A percentile compares a stretch with the other conserved stretches of the same genome.
phyloP scores from a whole-genome alignment of 23 red algal genomes.

The Gracilaria gracilis region DNA sequence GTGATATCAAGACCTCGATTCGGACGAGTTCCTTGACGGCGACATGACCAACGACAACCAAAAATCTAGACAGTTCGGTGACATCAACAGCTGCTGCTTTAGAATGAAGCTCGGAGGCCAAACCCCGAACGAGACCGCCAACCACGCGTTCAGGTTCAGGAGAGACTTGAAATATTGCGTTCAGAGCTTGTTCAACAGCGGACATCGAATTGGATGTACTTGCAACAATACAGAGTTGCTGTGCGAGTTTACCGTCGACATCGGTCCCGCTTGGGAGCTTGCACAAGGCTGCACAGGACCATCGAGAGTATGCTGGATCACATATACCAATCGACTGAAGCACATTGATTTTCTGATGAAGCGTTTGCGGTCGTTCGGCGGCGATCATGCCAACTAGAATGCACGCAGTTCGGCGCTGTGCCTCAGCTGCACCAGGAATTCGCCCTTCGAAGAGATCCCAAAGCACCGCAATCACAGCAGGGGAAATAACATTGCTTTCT shows the following conservation, averaged over 20 bases:
- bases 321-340: slow-evolving; percentile 44
- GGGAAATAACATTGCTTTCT: slow-evolving; percentile 37
- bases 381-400: slow-evolving; percentile 69
- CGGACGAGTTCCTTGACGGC: slow-evolving; percentile 71
- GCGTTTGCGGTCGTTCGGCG: slow-evolving; percentile 34
- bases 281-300: slow-evolving; percentile 65
- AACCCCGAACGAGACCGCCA: slow-evolving; percentile 29
- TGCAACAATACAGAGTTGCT: slow-evolving; percentile 33
- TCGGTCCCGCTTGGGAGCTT: slow-evolving; percentile 28
- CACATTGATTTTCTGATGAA: slow-evolving; percentile 35
- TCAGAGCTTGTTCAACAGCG: slow-evolving; percentile 54
- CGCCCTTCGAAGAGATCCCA: slow-evolving; percentile 83
- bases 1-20: slow-evolving; percentile 42
- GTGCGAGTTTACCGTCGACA: slow-evolving; percentile 25
- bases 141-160: slow-evolving; percentile 34
- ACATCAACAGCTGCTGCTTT: slow-evolving; percentile 6
- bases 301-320: slow-evolving; percentile 48
- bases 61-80: slow-evolving; percentile 54
- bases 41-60: slow-evolving; percentile 68
- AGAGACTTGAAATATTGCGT: slow-evolving; percentile 48
- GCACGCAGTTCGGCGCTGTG: slow-evolving; percentile 59
- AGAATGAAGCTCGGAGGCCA: slow-evolving; percentile 24
- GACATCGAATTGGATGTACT: slow-evolving; percentile 38
- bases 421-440: slow-evolving; percentile 68
- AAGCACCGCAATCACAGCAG: slow-evolving; percentile 59